These are phyloP conservation scores for Astraeus odoratus DNA, from an alignment of 768 basidiomycete species.

Conservation along the genomic window DNA sequence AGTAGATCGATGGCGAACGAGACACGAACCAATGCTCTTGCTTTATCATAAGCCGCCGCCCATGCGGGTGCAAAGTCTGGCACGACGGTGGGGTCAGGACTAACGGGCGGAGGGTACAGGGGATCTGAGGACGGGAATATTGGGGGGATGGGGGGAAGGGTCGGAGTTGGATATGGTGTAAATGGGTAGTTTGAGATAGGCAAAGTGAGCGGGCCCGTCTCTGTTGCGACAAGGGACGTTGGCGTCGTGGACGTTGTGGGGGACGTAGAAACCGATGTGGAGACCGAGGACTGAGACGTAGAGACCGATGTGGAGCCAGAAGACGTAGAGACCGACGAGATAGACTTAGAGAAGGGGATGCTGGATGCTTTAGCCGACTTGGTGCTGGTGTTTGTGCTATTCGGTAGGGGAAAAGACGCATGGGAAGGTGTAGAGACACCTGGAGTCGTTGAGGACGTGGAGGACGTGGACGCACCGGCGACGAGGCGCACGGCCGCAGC, in stretches of 20 bases:
- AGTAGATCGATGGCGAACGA: constrained; percentile 25
- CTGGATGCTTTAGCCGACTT: neutral
- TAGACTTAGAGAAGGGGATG: neutral
- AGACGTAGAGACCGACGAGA: neutral
- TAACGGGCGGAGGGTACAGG: constrained; percentile 47
- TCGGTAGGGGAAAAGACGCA: too few species aligned
- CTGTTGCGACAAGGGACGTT: constrained; percentile 7
- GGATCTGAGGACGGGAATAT: constrained; percentile 53
- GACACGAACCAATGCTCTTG: constrained; percentile 42
- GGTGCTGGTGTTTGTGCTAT: neutral
- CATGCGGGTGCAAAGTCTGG: constrained; percentile 49
- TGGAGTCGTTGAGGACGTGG: too few species aligned
- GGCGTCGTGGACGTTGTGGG: constrained; percentile 4
- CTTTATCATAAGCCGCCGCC: constrained; percentile 52
- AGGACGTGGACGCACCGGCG: too few species aligned
- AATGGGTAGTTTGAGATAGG: constrained; percentile 41
- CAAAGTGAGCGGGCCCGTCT: constrained; percentile 22
- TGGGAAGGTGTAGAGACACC: too few species aligned
- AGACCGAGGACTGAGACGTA: constrained; percentile 3
- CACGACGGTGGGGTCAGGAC: constrained; percentile 29
- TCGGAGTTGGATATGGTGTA: constrained; percentile 56
- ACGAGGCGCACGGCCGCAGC: too few species aligned
- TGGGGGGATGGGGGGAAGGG: constrained; percentile 44
- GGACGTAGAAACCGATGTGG: constrained; percentile 3
- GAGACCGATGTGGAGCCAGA: neutral